phyloP scores from a whole-genome alignment of 768 basidiomycete species.

The Calocera cornea region DNA sequence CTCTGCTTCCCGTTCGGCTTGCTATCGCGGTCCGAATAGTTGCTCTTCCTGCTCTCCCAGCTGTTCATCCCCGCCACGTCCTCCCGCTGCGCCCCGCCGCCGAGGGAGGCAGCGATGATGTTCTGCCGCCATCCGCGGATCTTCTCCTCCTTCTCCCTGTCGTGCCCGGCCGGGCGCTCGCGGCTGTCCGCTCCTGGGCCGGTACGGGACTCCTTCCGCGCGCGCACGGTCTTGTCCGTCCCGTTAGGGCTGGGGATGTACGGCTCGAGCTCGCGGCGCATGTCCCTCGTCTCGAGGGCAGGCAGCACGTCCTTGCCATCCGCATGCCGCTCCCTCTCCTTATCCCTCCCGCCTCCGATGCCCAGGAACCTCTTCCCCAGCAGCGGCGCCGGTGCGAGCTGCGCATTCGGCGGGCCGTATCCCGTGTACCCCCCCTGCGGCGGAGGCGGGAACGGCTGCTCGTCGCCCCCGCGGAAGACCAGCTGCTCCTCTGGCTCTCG shows the following conservation, averaged over 20 bases:
- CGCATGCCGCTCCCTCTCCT: slow-evolving; percentile 16
- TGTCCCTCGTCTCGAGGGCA: background rate
- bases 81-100: background rate
- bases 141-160: slow-evolving; percentile 18
- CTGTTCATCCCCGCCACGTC: background rate
- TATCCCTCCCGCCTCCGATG: slow-evolving; percentile 7
- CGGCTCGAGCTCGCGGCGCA: background rate
- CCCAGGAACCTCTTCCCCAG: slow-evolving; percentile 6
- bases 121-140: slow-evolving; percentile 14
- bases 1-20: background rate
- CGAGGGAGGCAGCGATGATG: background rate
- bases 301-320: background rate
- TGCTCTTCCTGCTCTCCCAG: slow-evolving; percentile 1
- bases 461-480: background rate
- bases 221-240: background rate
- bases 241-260: background rate
- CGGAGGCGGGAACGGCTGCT: slow-evolving; percentile 4
- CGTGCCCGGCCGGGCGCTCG: background rate
- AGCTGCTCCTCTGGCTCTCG: background rate
- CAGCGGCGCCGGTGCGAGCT: background rate
- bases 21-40: background rate
- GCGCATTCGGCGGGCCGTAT: background rate
- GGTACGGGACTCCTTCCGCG: background rate
- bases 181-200: background rate
- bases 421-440: slow-evolving; percentile 1